These are phyloP conservation scores for Stephania japonica DNA, from an alignment of 164 flowering plant species.

Conservation along the genomic window DNA sequence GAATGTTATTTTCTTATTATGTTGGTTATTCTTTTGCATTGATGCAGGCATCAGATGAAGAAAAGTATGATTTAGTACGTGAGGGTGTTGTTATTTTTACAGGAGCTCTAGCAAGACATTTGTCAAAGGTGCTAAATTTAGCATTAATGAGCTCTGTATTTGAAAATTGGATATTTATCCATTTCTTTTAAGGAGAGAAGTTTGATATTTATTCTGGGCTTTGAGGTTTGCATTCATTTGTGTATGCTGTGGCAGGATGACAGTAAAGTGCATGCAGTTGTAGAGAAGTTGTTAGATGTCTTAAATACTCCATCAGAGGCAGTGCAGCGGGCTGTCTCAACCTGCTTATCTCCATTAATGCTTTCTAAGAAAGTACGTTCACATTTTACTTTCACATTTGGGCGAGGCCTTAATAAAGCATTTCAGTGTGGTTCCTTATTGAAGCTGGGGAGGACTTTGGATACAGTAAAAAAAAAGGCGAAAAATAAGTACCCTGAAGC, in stretches of 20 bases:
- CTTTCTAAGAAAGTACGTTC: conserved; percentile 70
- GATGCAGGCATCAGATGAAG: conserved; percentile 83
- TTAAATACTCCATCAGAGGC: conserved; percentile 98
- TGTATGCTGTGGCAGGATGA: conserved; percentile 56
- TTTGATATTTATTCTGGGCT: background rate
- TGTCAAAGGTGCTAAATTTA: conserved; percentile 52
- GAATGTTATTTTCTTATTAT: conserved; percentile 1
- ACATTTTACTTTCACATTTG: background rate
- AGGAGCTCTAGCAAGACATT: conserved; percentile 93
- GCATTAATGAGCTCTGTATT: background rate
- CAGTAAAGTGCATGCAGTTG: conserved; percentile 86
- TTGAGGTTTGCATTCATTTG: conserved; percentile 1
- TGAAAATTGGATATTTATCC: background rate
- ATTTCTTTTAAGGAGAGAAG: background rate
- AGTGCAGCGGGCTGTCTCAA: conserved; percentile 93
- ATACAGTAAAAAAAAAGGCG: background rate
- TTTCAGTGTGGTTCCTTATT: background rate
- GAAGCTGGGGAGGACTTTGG: background rate
- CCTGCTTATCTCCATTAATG: conserved; percentile 90
- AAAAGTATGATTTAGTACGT: conserved; percentile 88
- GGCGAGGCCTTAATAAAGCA: background rate
- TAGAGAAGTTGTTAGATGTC: conserved; percentile 93
- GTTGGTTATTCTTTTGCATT: background rate
- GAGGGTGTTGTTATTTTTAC: conserved; percentile 98
- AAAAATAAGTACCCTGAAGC: background rate